phyloP scores from a whole-genome alignment of 805 yeast genomes.

The Middelhovenomyces tepae region DNA sequence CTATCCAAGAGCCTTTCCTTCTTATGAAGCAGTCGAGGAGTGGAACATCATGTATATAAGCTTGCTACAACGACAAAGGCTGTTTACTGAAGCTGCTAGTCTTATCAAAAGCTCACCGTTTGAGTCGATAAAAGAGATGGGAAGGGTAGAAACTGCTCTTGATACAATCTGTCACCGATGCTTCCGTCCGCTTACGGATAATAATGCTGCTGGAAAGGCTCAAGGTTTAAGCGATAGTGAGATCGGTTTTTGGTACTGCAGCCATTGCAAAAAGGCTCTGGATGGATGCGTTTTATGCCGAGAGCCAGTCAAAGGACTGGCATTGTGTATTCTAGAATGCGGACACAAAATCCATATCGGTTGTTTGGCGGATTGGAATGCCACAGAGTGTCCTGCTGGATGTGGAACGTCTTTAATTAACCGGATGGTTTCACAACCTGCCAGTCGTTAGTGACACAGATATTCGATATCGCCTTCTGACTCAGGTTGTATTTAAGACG shows the following conservation, averaged over 20 bases:
- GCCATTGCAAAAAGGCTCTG: constrained; percentile 49
- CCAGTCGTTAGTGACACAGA: too few species aligned
- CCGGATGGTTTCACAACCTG: too few species aligned
- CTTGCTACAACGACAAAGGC: constrained; percentile 38
- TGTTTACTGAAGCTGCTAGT: constrained; percentile 51
- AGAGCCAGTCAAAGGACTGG: constrained; percentile 65
- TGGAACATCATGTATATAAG: constrained; percentile 50
- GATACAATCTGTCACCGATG: constrained; percentile 39
- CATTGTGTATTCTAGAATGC: constrained; percentile 54
- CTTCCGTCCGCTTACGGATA: constrained; percentile 25
- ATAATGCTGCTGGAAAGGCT: constrained; percentile 31
- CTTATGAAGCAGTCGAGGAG: constrained; percentile 36
- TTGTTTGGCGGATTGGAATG: constrained; percentile 76
- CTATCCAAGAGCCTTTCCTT: constrained; percentile 27
- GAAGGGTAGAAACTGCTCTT: constrained; percentile 29
- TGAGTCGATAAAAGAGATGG: constrained; percentile 21
- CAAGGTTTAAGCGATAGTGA: constrained; percentile 1
- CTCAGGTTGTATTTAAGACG: too few species aligned
- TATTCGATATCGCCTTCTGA: too few species aligned
- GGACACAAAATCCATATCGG: constrained; percentile 84
- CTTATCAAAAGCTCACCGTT: constrained; percentile 39
- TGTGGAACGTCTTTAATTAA: too few species aligned
- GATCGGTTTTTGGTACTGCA: constrained; percentile 78
- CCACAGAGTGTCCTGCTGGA: too few species aligned
- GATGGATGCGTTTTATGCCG: constrained; percentile 73